Base-by-base conservation (phyloP, 345 rosid genomes). In the Murraya paniculata region DNA sequence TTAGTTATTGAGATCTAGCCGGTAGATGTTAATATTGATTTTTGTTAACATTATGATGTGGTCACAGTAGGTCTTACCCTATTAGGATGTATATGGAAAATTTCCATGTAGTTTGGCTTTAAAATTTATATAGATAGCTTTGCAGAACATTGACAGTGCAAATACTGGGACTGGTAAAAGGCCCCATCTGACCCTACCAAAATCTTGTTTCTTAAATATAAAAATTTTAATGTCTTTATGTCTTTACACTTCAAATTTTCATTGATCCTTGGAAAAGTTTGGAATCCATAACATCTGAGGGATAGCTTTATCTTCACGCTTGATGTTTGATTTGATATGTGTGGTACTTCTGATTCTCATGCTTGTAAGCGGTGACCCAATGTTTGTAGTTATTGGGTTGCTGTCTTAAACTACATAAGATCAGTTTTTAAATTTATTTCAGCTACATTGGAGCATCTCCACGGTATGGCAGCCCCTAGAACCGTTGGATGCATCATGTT, bases 21-120 rank as follows among this genome's bases (percentile, higher is more conserved):
- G 30, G 60, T 83, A 87, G 87, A 81, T 89, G 88, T 85, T 85
- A 81, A 78, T 81, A 86, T 78, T 80, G 73, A 75, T 85, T 81
- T 77, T 78, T 74, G 79, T 69, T 71, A 30, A 31, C 35, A 76
- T 71, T 71, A 79, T 82, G 80, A 84, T 78, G 73, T 80, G 78
- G 78, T 79, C 69, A 60, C 74, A 78, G 45, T 83, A 69, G 86
- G 80, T 76, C 79, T 71, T 85, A 68, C 76, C 74, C 18, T 60
- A 38, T 39, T 71, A 79, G 85, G 82, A 78, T 84, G 89, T 87
- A 86, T 77, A 84, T 84, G 83, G 88, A 84, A 79, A 48, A 21
- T 77, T 64, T 80, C 75, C 74, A 35, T 78, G 68, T 84, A 68
- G 80, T 81, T 72, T 72, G 84, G 81, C 78, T 81, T 85, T 74